These are phyloP conservation scores for Sideroxylon spinosum DNA, from an alignment of 179 eudicot genomes.

Conservation along the genomic window DNA sequence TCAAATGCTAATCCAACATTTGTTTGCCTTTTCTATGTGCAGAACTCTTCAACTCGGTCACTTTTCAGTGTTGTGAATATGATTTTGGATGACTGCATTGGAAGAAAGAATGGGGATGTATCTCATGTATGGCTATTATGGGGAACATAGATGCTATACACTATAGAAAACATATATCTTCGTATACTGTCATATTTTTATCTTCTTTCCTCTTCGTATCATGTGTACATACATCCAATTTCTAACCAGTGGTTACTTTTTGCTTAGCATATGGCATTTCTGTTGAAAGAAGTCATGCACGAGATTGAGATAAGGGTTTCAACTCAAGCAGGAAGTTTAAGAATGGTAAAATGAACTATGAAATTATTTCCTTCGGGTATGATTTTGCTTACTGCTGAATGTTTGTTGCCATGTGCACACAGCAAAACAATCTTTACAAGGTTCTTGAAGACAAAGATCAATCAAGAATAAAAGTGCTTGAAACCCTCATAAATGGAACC, in stretches of 20 bases:
- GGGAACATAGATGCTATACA: conserved; percentile 15
- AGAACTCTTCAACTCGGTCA: conserved; percentile 72
- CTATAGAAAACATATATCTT: neutral
- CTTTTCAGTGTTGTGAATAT: conserved; percentile 64
- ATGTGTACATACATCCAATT: conserved; percentile 6
- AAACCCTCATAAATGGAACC: conserved; percentile 77
- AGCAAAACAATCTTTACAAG: conserved; percentile 75
- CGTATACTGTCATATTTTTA: neutral
- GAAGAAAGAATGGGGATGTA: conserved; percentile 68
- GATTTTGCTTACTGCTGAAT: conserved; percentile 11
- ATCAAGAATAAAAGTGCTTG: conserved; percentile 64
- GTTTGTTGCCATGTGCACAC: conserved; percentile 23
- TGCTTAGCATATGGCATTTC: conserved; percentile 61
- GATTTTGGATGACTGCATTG: conserved; percentile 77
- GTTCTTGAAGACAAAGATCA: conserved; percentile 74
- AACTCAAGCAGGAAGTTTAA: conserved; percentile 61
- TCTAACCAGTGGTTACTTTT: conserved; percentile 18
- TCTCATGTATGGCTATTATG: conserved; percentile 49
- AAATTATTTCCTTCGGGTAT: neutral
- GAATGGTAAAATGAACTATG: conserved; percentile 40
- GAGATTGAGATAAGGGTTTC: conserved; percentile 79
- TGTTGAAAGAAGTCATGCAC: conserved; percentile 70
- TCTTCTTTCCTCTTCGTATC: neutral
- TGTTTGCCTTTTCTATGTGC: conserved; percentile 30
- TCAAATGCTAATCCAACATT: conserved; percentile 15